A percentile compares a stretch with the other conserved stretches of the same genome.
These are phyloP conservation scores for Torulaspora maleeae DNA, from an alignment of 805 yeast species.

Conservation along the genomic window DNA sequence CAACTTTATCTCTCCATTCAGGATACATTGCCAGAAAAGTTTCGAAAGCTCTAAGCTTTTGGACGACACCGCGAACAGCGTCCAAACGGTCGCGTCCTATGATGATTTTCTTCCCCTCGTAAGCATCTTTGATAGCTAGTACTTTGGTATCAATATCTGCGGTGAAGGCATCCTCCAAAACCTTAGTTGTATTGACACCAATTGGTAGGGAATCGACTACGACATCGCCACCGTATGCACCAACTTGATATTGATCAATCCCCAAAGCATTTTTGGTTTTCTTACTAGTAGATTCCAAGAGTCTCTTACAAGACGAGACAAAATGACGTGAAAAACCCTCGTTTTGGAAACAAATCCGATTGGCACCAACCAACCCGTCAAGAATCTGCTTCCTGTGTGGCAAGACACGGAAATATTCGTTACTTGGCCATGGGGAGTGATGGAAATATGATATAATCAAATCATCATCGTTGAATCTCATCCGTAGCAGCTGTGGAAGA, in stretches of 20 bases:
- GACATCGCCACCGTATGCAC: slow-evolving; percentile 73
- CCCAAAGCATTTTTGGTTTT: slow-evolving; percentile 29
- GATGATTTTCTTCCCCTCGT: slow-evolving; percentile 66
- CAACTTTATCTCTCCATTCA: slow-evolving; percentile 83
- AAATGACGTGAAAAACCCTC: slow-evolving; percentile 86
- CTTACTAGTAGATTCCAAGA: slow-evolving; percentile 71
- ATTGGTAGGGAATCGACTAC: slow-evolving; percentile 75
- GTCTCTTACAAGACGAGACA: slow-evolving; percentile 80
- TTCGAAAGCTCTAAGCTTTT: slow-evolving; percentile 87
- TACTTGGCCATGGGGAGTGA: slow-evolving; percentile 92
- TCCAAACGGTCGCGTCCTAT: slow-evolving; percentile 94
- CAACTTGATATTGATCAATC: slow-evolving; percentile 39
- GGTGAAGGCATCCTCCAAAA: slow-evolving; percentile 54
- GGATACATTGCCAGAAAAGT: slow-evolving; percentile 86
- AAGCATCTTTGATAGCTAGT: slow-evolving; percentile 55
- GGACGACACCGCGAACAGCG: slow-evolving; percentile 86
- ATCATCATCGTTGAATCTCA: slow-evolving; percentile 56
- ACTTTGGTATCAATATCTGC: slow-evolving; percentile 56
- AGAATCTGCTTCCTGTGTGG: slow-evolving; percentile 76
- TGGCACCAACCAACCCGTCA: slow-evolving; percentile 90
- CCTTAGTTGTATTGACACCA: slow-evolving; percentile 75
- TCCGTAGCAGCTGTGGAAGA: slow-evolving; percentile 76
- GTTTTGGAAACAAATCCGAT: slow-evolving; percentile 81
- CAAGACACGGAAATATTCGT: slow-evolving; percentile 87
- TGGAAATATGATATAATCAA: slow-evolving; percentile 73